Evolutionary conservation across 345 rosid species (phyloP).

Genomic region (Psidium guajava): DNA sequence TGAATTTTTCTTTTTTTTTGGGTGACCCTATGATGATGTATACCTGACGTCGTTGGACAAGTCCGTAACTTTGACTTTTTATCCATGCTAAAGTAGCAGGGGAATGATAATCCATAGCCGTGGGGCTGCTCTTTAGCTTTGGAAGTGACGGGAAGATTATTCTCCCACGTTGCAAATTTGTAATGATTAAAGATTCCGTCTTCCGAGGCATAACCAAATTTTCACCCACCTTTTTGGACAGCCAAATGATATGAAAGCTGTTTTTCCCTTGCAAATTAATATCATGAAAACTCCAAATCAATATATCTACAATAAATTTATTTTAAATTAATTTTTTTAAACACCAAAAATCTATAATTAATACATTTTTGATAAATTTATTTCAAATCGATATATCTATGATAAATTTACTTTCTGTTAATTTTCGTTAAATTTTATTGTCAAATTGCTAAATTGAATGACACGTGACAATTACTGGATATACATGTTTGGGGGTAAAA

Average conservation of each 20-base stretch:
- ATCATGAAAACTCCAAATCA: too few species aligned
- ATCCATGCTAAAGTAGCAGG: not conserved
- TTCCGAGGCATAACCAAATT: not conserved
- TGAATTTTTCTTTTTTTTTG: not conserved
- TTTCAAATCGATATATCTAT: too few species aligned
- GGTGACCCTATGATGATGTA: not conserved
- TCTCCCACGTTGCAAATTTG: not conserved
- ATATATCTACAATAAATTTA: too few species aligned
- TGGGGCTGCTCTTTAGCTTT: not conserved
- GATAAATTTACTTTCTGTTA: too few species aligned
- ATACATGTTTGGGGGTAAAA: too few species aligned
- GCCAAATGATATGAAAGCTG: not conserved
- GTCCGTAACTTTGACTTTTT: not conserved
- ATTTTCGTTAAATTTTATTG: too few species aligned
- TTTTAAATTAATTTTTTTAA: too few species aligned
- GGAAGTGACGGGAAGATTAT: not conserved
- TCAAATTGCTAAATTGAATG: too few species aligned
- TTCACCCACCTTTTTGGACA: not conserved
- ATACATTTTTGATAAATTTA: too few species aligned
- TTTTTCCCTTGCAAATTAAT: not conserved
- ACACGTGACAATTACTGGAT: too few species aligned
- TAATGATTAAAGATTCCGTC: not conserved
- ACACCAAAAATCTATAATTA: too few species aligned
- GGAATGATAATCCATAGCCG: not conserved
- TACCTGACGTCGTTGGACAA: not conserved